These are phyloP conservation scores for Globisporangium barbulae DNA, from an alignment of 352 stramenopile species.

Conservation along the genomic window DNA sequence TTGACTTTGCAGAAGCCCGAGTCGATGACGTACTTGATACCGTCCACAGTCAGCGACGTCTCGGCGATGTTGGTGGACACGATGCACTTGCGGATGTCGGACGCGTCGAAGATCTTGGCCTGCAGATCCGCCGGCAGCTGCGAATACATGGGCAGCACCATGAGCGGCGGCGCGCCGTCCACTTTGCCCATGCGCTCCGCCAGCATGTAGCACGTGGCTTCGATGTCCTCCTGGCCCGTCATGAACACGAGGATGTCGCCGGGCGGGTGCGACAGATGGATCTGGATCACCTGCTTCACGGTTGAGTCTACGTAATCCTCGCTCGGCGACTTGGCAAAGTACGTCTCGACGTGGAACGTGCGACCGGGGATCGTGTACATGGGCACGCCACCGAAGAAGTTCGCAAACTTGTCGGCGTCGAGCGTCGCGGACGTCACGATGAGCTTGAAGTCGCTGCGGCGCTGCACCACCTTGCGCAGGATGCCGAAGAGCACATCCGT, in stretches of 20 bases:
- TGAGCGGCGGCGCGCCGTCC: conserved; percentile 90
- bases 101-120: conserved; percentile 97
- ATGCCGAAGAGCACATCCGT: conserved; percentile 95
- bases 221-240: conserved; percentile 99
- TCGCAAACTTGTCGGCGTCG: conserved; percentile 96
- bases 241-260: conserved; percentile 99
- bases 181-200: conserved; percentile 95
- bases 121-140: conserved; percentile 97
- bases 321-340: conserved; percentile 91
- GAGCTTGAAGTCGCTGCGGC: conserved; percentile 88
- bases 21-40: conserved; percentile 99
- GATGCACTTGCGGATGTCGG: conserved; percentile 95
- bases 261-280: conserved; percentile 96
- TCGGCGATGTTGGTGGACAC: conserved; percentile 98
- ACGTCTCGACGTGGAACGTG: conserved; percentile 84
- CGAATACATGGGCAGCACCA: conserved; percentile 99
- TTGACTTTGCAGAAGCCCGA: conserved; percentile 98
- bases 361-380: conserved; percentile 96
- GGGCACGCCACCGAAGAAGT: conserved; percentile 96
- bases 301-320: conserved; percentile 98
- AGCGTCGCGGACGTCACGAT: conserved; percentile 96
- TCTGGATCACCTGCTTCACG: conserved; percentile 97
- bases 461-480: conserved; percentile 87
- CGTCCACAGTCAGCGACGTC: conserved; percentile 95
- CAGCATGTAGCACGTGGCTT: conserved; percentile 93